phyloP scores from a whole-genome alignment of 2,329 filamentous ascomycete species.

The Fusarium xyrophilum region DNA sequence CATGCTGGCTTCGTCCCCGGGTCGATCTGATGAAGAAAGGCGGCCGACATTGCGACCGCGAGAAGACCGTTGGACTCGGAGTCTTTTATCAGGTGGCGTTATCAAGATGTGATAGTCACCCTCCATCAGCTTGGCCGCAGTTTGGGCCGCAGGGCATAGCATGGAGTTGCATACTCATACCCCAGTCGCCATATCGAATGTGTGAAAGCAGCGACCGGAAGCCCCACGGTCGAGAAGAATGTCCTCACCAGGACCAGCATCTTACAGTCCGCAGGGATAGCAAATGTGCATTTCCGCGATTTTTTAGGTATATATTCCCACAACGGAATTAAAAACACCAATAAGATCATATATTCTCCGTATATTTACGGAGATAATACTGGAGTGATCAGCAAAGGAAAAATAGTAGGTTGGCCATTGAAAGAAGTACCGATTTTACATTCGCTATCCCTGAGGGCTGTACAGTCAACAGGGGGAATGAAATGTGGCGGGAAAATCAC shows the following conservation, averaged over 20 bases:
- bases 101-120: slow-evolving; percentile 23
- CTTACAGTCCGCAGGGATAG: no score
- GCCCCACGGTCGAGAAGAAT: slow-evolving; percentile 23
- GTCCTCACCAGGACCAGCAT: slow-evolving; percentile 21
- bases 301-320: no score
- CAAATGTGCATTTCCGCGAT: no score
- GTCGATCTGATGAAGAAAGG: slow-evolving; percentile 10
- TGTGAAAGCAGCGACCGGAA: slow-evolving; percentile 28
- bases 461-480: slow-evolving; percentile 18
- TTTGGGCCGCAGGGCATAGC: slow-evolving; percentile 37
- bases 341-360: no score
- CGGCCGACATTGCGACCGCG: slow-evolving; percentile 16
- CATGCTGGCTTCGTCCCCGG: slow-evolving; percentile 3
- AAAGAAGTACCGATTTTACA: no score
- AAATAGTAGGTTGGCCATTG: no score
- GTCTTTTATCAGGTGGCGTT: slow-evolving; percentile 34
- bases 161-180: slow-evolving; percentile 25
- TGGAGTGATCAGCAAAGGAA: no score
- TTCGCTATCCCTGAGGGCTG: no score
- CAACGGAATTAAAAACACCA: no score
- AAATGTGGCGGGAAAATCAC: slow-evolving; percentile 22
- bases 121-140: slow-evolving; percentile 34
- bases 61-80: background rate
- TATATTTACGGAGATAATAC: no score
- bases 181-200: slow-evolving; percentile 14